Percentiles rank a stretch among this genome's conserved stretches.
Evolutionary conservation across 805 yeast species (phyloP).

Genomic region (Candida broadrunensis): DNA sequence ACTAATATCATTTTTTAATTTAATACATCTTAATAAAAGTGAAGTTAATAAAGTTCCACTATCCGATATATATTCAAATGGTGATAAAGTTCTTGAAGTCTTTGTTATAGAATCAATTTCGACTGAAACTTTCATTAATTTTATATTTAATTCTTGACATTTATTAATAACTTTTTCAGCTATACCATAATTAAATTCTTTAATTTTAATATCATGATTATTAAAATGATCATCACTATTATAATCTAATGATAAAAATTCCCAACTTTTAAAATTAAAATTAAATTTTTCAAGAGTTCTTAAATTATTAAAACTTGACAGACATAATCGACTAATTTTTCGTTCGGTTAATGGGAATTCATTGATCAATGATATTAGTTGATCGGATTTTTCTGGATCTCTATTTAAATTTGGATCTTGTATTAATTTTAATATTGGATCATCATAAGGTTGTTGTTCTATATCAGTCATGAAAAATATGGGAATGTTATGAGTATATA

Average conservation of each 20-base stretch:
- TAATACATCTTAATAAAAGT: constrained; percentile 42
- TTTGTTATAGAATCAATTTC: constrained; percentile 48
- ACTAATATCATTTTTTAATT: constrained; percentile 47
- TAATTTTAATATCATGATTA: constrained; percentile 12
- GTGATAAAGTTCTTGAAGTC: constrained; percentile 37
- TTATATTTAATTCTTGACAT: constrained; percentile 46
- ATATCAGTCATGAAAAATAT: constrained; percentile 14
- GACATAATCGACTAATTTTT: constrained; percentile 47
- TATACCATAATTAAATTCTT: constrained; percentile 48
- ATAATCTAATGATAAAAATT: constrained; percentile 50
- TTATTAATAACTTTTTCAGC: constrained; percentile 52
- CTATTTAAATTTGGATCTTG: constrained; percentile 49
- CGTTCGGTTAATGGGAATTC: constrained; percentile 42
- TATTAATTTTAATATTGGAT: constrained; percentile 46
- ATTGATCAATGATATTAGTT: constrained; percentile 40
- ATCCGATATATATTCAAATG: constrained; percentile 50
- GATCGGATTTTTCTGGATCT: constrained; percentile 36
- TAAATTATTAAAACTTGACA: constrained; percentile 43
- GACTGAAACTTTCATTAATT: constrained; percentile 37
- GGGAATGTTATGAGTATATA: too few species aligned
- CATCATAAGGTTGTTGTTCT: constrained; percentile 29
- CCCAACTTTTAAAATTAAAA: constrained; percentile 50
- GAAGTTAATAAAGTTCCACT: constrained; percentile 50
- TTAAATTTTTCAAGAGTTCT: constrained; percentile 51
- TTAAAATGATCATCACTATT: constrained; percentile 41